phyloP scores from a whole-genome alignment of 2,329 filamentous ascomycete genomes.

The Penicillium sp. region DNA sequence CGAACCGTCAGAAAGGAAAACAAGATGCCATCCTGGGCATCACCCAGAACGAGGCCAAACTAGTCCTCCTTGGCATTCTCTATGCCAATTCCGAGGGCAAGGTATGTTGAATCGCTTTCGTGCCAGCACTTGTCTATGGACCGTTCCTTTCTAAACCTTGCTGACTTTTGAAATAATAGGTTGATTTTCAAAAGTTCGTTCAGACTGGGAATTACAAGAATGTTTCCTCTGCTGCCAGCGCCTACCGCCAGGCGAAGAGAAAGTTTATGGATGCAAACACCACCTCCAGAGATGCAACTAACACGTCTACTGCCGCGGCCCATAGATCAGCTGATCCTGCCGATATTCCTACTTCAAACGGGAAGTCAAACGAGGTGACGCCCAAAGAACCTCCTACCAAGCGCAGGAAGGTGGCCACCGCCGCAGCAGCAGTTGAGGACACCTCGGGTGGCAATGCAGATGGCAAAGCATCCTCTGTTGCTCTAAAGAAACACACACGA shows the following conservation, averaged over 20 bases:
- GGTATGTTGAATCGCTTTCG: conserved; percentile 15
- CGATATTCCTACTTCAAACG: neutral
- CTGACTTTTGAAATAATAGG: conserved; percentile 27
- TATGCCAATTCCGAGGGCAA: conserved; percentile 22
- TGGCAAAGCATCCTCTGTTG: neutral
- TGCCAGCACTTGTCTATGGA: neutral
- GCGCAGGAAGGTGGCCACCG: conserved; percentile 27
- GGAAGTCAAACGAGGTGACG: neutral
- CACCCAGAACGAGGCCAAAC: conserved; percentile 22
- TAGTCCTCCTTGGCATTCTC: conserved; percentile 27
- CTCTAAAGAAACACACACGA: conserved; percentile 30
- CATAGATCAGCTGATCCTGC: neutral
- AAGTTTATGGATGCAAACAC: conserved; percentile 35
- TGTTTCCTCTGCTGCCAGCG: conserved; percentile 37
- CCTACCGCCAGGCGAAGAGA: conserved; percentile 43
- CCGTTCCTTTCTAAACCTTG: neutral
- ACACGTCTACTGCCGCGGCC: neutral
- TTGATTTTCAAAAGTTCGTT: conserved; percentile 47
- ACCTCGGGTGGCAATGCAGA: conserved; percentile 11
- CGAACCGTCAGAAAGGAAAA: conserved; percentile 21
- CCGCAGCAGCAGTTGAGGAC: conserved; percentile 12
- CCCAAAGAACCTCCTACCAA: conserved; percentile 27
- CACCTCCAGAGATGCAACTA: neutral
- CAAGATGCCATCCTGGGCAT: conserved; percentile 25
- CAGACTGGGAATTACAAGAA: conserved; percentile 43